These are phyloP conservation scores for Dissophora globulifera DNA, from an alignment of 192 early-diverging fungal genomes.

Conservation along the genomic window DNA sequence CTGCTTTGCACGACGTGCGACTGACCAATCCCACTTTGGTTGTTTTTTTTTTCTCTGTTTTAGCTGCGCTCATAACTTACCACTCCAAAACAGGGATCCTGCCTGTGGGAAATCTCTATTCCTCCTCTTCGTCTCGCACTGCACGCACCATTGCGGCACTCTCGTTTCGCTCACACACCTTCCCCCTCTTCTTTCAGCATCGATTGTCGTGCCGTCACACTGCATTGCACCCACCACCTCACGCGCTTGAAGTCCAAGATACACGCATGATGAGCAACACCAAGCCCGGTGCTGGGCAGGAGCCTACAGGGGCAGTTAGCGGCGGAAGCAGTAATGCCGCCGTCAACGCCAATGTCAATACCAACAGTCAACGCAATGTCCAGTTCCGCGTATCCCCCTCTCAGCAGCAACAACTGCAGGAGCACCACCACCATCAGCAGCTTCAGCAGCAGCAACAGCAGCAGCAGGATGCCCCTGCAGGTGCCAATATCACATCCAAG, in stretches of 20 bases:
- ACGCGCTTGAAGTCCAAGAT: neutral
- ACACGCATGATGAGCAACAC: slow-evolving; percentile 45
- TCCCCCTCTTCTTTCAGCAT: neutral
- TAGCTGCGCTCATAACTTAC: too few species aligned
- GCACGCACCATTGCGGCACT: too few species aligned
- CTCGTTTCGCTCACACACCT: neutral
- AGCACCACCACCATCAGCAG: slow-evolving; percentile 11
- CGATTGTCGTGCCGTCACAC: neutral
- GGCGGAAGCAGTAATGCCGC: slow-evolving; percentile 18
- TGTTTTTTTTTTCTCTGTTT: too few species aligned
- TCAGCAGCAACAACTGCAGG: slow-evolving; percentile 22
- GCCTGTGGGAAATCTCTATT: too few species aligned
- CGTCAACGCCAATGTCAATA: too few species aligned
- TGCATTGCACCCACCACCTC: too few species aligned
- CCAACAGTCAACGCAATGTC: slow-evolving; percentile 34
- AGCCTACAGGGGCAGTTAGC: too few species aligned
- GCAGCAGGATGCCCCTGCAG: slow-evolving; percentile 11
- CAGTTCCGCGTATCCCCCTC: slow-evolving; percentile 23
- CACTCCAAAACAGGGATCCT: too few species aligned
- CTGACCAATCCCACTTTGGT: too few species aligned
- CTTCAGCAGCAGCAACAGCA: slow-evolving; percentile 18
- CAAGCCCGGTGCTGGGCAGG: slow-evolving; percentile 2
- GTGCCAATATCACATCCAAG: slow-evolving; percentile 4
- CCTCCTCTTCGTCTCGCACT: too few species aligned
- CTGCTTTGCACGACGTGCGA: too few species aligned